These are phyloP conservation scores for Aspergillus sclerotioniger DNA, from an alignment of 495 filamentous ascomycete genomes.

Conservation along the genomic window DNA sequence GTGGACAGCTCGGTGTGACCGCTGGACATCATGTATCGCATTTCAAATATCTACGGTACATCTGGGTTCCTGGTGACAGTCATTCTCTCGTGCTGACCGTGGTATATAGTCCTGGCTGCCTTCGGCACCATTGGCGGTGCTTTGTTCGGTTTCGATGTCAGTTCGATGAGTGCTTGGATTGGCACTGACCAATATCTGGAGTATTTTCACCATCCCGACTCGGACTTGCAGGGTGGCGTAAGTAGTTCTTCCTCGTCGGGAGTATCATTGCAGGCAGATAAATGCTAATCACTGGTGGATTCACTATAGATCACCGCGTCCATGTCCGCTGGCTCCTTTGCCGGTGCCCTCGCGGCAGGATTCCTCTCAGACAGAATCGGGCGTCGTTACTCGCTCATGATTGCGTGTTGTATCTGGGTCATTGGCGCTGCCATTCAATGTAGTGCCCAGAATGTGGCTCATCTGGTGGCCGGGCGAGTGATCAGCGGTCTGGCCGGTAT, in stretches of 20 bases:
- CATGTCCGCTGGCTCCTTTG: slow-evolving; percentile 65
- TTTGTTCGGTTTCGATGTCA: slow-evolving; percentile 46
- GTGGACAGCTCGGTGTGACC: background rate
- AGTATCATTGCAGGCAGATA: background rate
- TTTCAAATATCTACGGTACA: slow-evolving; percentile 47
- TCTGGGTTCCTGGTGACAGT: background rate
- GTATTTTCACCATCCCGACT: slow-evolving; percentile 65
- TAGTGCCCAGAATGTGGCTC: slow-evolving; percentile 55
- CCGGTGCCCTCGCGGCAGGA: slow-evolving; percentile 62
- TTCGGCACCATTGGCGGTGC: slow-evolving; percentile 52
- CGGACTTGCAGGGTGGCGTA: slow-evolving; percentile 58
- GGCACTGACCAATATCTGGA: slow-evolving; percentile 64
- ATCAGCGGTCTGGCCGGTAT: slow-evolving; percentile 61
- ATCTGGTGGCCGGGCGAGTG: slow-evolving; percentile 68
- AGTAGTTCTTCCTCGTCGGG: slow-evolving; percentile 8
- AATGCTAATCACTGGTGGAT: background rate
- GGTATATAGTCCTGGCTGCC: slow-evolving; percentile 37
- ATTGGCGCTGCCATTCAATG: slow-evolving; percentile 67
- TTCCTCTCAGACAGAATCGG: slow-evolving; percentile 65
- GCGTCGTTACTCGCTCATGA: slow-evolving; percentile 61
- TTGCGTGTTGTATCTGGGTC: slow-evolving; percentile 70
- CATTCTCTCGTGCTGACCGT: background rate
- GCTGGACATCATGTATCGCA: slow-evolving; percentile 36
- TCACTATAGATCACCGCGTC: slow-evolving; percentile 44
- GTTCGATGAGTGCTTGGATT: slow-evolving; percentile 71